Conservation (phyloP, 441 rosid species). For the Bruguiera hainesii region DNA sequence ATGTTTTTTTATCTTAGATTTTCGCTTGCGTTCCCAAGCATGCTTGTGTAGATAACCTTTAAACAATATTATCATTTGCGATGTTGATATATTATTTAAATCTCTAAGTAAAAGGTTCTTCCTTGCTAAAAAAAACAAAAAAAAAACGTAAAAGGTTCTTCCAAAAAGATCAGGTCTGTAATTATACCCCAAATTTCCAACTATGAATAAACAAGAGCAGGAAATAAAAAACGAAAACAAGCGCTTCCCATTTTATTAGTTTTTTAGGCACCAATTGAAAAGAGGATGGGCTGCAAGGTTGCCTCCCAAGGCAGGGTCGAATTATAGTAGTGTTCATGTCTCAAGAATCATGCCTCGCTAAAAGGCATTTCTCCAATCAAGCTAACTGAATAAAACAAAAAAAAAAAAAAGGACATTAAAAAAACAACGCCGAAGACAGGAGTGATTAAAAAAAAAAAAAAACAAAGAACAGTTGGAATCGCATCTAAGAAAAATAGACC, state of each 20-base stretch:
- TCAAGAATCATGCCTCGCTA: constrained; percentile 54
- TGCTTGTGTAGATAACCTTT: no score
- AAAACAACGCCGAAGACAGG: neutral
- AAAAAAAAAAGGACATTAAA: neutral
- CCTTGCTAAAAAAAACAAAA: no score
- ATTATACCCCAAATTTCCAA: neutral
- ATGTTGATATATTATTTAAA: no score
- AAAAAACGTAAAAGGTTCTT: neutral
- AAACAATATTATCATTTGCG: no score
- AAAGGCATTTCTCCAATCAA: constrained; percentile 18
- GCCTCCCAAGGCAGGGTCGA: constrained; percentile 71
- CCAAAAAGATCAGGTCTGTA: neutral
- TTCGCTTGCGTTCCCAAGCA: no score
- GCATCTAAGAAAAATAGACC: constrained; percentile 27
- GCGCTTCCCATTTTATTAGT: neutral
- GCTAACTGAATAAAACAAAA: constrained; percentile 17
- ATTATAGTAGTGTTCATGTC: constrained; percentile 53
- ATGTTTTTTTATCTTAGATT: no score
- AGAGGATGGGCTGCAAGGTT: constrained; percentile 39
- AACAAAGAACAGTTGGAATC: constrained; percentile 22
- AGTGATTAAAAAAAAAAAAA: neutral
- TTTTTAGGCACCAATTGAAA: neutral
- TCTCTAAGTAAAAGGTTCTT: neutral
- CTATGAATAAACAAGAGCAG: neutral
- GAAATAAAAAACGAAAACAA: neutral